Evolutionary conservation across 306 rosid genomes (phyloP), one percentile per base, ranked within the genome.

Genomic region (Oxytropis ochrocephala): DNA sequence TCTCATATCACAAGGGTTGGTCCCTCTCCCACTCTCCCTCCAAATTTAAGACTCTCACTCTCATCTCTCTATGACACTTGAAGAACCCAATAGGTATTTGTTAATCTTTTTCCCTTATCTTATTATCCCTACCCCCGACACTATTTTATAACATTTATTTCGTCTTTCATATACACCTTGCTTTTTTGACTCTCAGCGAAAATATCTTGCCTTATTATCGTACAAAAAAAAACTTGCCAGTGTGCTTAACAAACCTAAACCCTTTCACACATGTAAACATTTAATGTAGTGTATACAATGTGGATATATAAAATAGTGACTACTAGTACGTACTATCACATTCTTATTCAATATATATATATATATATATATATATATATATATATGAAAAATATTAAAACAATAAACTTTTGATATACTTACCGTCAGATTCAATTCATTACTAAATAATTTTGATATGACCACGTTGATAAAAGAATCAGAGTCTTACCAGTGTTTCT

Each of bases 1-100:
- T 8, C 42, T 41, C 76, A 14, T 24, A 58, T 74, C 72, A 42
- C 36, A 44, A 19, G 30, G 24, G 2, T 2, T 55, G 77, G 77
- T 71, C 78, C 81, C 42, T 13, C 18, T 12, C 48, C 79, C 78
- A 77, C 32, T 13, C 18, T 12, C 48, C 79, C 70, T 59, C 49
- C 70, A 48, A 48, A 58, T 67, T 58, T 58, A 66, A 73, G 65
- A 19, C 78, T 50, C 47, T 48, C 74, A n/a, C 27, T 39, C 52
- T 13, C 21, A 36, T 57, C 56, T 10, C 39, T 70, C 56, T 48
- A 72, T 55, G 47, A 19, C 49, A 46, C 73, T 54, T 39, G n/a
- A 0, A 38, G 18, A 59, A 30, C 32, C 50, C n/a, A 27, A 33
- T 67, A 14, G 16, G 17, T 19, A 65, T 9, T 14, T 14, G 35